A percentile compares a stretch with the other conserved stretches of the same genome.
Conservation (phyloP, 129 eudicot genomes). For the Flaveria robusta region DNA sequence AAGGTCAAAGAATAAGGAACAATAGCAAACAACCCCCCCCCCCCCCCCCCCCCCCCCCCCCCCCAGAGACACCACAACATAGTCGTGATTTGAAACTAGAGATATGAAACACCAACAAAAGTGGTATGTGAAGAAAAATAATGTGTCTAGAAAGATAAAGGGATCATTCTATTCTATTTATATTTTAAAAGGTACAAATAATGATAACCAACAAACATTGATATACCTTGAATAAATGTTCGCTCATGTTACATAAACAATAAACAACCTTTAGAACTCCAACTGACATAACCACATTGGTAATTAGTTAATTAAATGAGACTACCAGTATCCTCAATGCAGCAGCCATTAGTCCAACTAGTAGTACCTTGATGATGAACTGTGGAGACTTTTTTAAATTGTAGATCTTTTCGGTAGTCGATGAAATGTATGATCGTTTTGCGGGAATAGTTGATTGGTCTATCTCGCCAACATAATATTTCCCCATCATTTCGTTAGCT, state of each 20-base stretch:
- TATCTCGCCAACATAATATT: neutral
- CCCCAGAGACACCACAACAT: neutral
- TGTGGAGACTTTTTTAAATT: slow-evolving; percentile 15
- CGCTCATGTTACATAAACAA: neutral
- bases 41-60: neutral
- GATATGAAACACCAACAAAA: neutral
- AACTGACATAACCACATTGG: neutral
- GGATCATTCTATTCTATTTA: neutral
- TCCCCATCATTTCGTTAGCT: slow-evolving; percentile 5
- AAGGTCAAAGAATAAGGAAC: neutral
- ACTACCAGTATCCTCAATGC: neutral
- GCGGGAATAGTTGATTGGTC: slow-evolving; percentile 1
- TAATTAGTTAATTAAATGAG: neutral
- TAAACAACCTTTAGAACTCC: neutral
- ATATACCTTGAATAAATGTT: neutral
- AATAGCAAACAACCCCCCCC: neutral
- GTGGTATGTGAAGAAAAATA: neutral
- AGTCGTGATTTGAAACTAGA: neutral
- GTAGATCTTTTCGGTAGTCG: slow-evolving; percentile 13
- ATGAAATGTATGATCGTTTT: neutral
- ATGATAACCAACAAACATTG: neutral
- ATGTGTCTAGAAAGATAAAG: neutral
- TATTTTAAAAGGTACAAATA: neutral
- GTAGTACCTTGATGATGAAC: slow-evolving; percentile 6
- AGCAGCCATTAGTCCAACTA: slow-evolving; percentile 18